These are phyloP conservation scores for Neostapfia colusana DNA, from an alignment of 176 grass and related monocot genomes.

Conservation along the genomic window DNA sequence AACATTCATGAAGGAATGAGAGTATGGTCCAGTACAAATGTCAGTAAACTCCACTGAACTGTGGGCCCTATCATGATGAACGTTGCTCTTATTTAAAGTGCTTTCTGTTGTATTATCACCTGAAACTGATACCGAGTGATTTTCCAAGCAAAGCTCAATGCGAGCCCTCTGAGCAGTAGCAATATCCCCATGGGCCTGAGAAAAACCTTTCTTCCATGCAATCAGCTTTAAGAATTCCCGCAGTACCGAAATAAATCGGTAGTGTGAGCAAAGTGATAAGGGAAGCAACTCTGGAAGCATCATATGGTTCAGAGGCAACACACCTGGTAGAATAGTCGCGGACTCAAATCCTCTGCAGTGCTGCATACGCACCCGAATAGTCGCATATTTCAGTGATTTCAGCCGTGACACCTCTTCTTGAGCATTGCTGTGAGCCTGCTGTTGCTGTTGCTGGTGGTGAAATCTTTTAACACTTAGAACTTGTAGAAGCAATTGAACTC, in stretches of 20 bases:
- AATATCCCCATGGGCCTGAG: conserved; percentile 77
- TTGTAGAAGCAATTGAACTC: conserved; percentile 94
- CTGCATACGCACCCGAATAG: too few relatives aligned
- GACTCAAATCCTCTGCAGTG: too few relatives aligned
- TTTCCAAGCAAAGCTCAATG: conserved; percentile 95
- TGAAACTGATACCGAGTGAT: conserved; percentile 69
- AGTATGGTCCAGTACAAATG: conserved; percentile 87
- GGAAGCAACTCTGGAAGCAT: conserved; percentile 94
- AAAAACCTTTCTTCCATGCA: conserved; percentile 92
- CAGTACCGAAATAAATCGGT: conserved; percentile 80
- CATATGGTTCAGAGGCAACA: conserved; percentile 94
- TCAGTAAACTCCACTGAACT: conserved; percentile 90
- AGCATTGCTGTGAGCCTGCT: conserved; percentile 70
- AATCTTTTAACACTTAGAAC: conserved; percentile 95
- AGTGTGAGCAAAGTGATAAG: conserved; percentile 98
- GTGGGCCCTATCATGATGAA: conserved; percentile 82
- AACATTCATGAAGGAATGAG: conserved; percentile 91
- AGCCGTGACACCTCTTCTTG: conserved; percentile 78
- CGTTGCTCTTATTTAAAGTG: conserved; percentile 75
- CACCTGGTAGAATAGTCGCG: conserved; percentile 94
- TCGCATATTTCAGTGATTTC: conserved; percentile 99
- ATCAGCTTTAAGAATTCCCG: conserved; percentile 90
- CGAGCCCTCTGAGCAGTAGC: conserved; percentile 83
- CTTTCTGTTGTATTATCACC: conserved; percentile 56
- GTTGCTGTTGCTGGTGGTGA: conserved; percentile 92